Evolutionary conservation across 2,329 filamentous ascomycete genomes (phyloP).

Genomic region (Verticillium nubilum): DNA sequence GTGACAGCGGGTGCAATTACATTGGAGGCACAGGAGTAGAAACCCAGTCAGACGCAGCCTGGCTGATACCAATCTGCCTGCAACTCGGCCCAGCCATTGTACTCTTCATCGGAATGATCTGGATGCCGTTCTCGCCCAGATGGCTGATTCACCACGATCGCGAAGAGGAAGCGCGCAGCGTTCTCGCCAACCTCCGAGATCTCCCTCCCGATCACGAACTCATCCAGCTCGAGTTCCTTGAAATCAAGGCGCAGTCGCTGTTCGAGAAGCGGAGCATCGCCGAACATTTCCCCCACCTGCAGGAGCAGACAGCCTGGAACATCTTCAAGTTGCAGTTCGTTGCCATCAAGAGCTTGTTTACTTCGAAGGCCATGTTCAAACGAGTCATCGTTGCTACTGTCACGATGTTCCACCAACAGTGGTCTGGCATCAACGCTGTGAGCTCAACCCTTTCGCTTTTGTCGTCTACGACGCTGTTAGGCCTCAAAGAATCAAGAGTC

Average conservation of each 20-base stretch:
- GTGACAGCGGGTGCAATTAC: conserved; percentile 51
- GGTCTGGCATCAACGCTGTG: conserved; percentile 49
- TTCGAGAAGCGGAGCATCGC: conserved; percentile 70
- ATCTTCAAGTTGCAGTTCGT: conserved; percentile 66
- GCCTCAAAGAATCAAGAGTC: background rate
- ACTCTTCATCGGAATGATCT: conserved; percentile 65
- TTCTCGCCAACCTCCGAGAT: conserved; percentile 59
- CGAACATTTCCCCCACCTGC: conserved; percentile 62
- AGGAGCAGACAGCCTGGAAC: conserved; percentile 55
- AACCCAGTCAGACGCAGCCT: conserved; percentile 60
- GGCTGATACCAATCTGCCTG: conserved; percentile 67
- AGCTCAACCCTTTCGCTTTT: background rate
- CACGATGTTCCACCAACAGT: conserved; percentile 54
- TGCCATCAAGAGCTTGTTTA: conserved; percentile 59
- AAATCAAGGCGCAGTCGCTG: conserved; percentile 72
- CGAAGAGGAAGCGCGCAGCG: conserved; percentile 59
- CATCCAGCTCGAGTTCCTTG: conserved; percentile 71
- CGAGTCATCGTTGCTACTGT: conserved; percentile 59
- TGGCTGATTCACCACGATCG: conserved; percentile 69
- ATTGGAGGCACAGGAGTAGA: conserved; percentile 49
- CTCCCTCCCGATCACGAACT: conserved; percentile 59
- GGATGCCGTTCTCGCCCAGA: conserved; percentile 75
- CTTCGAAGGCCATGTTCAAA: conserved; percentile 60
- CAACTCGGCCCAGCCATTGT: conserved; percentile 64
- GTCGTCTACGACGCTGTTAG: background rate